These are phyloP conservation scores for Tuber umbilicatum DNA, from an alignment of 495 filamentous ascomycete species.

Conservation along the genomic window DNA sequence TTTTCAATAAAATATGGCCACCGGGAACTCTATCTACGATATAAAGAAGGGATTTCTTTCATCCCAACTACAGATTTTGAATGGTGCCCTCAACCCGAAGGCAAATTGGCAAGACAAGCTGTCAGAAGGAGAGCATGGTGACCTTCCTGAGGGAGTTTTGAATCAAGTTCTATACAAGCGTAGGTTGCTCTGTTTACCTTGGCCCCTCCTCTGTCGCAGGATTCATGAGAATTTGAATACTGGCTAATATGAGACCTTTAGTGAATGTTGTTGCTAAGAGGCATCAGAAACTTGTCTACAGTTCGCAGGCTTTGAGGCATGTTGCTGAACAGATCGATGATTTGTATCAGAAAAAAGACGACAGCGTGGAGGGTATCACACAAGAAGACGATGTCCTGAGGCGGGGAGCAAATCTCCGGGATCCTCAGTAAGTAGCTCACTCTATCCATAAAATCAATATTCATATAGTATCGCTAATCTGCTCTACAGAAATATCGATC, in stretches of 20 bases:
- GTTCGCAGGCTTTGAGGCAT: conserved; percentile 66
- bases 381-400: conserved; percentile 45
- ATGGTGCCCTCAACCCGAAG: conserved; percentile 52
- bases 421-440: conserved; percentile 22
- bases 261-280: conserved; percentile 63
- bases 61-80: conserved; percentile 57
- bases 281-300: conserved; percentile 66
- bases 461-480: conserved; percentile 2
- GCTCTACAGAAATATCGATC: conserved; percentile 30
- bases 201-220: conserved; percentile 43
- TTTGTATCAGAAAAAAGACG: conserved; percentile 57
- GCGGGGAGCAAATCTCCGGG: conserved; percentile 43
- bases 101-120: conserved; percentile 53
- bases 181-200: conserved; percentile 28
- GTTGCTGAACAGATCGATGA: conserved; percentile 75
- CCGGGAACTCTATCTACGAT: conserved; percentile 51
- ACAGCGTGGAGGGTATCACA: conserved; percentile 43
- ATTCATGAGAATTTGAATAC: conserved; percentile 39
- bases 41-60: conserved; percentile 61
- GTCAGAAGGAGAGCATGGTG: conserved; percentile 45
- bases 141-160: conserved; percentile 51
- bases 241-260: conserved; percentile 35
- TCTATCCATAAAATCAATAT: neutral
- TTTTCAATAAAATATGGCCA: conserved; percentile 44
- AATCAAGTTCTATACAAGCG: conserved; percentile 53